phyloP scores from a whole-genome alignment of 176 grass and related monocot species.

The Saccharum officinarum region DNA sequence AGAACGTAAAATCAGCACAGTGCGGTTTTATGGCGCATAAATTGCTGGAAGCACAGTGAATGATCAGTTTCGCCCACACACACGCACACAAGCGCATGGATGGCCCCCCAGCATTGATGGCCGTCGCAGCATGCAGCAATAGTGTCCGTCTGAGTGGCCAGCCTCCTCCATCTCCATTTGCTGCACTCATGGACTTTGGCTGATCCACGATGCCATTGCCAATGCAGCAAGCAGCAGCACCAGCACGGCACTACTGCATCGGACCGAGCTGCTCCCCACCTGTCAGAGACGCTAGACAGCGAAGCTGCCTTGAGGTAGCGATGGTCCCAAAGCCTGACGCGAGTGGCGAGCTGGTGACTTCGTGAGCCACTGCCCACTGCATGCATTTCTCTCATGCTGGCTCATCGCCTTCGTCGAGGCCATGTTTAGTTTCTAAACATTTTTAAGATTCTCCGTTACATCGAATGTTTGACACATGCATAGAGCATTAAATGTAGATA shows the following conservation, averaged over 20 bases:
- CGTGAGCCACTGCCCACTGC: too few relatives aligned
- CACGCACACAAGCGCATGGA: constrained; percentile 35
- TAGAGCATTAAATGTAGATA: too few relatives aligned
- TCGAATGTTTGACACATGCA: too few relatives aligned
- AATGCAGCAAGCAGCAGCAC: not conserved
- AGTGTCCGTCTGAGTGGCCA: not conserved
- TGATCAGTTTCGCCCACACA: constrained; percentile 52
- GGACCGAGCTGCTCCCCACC: not conserved
- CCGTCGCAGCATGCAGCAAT: constrained; percentile 29
- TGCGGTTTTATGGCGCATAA: constrained; percentile 50
- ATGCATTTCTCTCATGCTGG: too few relatives aligned
- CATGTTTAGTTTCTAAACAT: too few relatives aligned
- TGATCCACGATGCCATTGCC: constrained; percentile 5
- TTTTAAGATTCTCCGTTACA: too few relatives aligned
- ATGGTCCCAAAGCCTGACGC: not conserved
- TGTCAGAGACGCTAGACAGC: not conserved
- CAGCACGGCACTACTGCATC: not conserved
- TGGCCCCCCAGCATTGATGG: not conserved
- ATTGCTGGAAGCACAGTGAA: constrained; percentile 61
- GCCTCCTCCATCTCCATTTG: constrained; percentile 27
- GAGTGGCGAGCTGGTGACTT: not conserved
- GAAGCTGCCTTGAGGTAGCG: constrained; percentile 5
- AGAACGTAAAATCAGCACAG: constrained; percentile 26
- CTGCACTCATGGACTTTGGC: constrained; percentile 44
- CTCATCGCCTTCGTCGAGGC: too few relatives aligned